phyloP scores from a whole-genome alignment of 2,329 filamentous ascomycete species.

The Ophiostoma quercus region DNA sequence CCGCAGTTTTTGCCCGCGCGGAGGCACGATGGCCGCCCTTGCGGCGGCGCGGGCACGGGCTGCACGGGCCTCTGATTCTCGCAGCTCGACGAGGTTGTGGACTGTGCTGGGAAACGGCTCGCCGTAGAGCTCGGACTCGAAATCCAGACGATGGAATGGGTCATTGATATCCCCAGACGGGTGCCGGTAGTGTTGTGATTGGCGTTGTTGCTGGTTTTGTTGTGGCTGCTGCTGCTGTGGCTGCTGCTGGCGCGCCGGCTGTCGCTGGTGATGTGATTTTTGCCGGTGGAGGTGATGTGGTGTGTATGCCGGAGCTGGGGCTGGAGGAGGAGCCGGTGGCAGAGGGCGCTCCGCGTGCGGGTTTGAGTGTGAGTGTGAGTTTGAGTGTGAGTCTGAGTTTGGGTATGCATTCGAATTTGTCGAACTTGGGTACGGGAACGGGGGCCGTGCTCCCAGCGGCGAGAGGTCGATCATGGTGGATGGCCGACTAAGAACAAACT shows the following conservation, averaged over 20 bases:
- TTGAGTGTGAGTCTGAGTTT: neutral
- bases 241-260: neutral
- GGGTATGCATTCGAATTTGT: neutral
- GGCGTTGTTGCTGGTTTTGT: neutral
- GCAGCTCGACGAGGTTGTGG: conserved; percentile 22
- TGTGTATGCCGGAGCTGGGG: conserved; percentile 6
- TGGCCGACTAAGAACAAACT: neutral
- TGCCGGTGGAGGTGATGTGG: neutral
- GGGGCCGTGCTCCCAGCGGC: conserved; percentile 20
- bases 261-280: conserved; percentile 2
- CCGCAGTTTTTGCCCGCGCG: conserved; percentile 16
- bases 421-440: neutral
- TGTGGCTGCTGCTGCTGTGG: conserved; percentile 1
- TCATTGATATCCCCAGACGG: conserved; percentile 11
- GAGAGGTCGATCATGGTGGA: conserved; percentile 22
- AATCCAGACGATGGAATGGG: conserved; percentile 19
- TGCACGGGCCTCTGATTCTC: conserved; percentile 20
- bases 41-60: conserved; percentile 20
- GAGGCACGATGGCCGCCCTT: neutral
- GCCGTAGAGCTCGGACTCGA: conserved; percentile 19
- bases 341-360: neutral
- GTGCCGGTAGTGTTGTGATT: neutral
- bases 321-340: conserved; percentile 4
- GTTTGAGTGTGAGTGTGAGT: neutral
- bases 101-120: conserved; percentile 21